Conservation (phyloP, 352 stramenopile species). For the Elongisporangium undulatum region DNA sequence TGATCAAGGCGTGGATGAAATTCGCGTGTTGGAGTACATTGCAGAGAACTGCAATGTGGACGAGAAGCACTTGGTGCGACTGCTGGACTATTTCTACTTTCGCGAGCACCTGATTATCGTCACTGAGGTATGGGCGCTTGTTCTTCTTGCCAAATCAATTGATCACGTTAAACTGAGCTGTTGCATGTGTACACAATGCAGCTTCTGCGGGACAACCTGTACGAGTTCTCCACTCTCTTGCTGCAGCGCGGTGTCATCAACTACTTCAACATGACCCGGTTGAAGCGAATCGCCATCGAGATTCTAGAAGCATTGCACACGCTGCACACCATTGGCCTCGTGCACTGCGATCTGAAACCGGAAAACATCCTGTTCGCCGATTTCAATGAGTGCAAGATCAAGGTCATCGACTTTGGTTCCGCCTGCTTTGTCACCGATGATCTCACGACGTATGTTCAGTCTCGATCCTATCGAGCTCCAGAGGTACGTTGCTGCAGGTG, state of each 20-base stretch:
- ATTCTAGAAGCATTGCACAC: constrained; percentile 89
- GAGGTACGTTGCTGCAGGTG: constrained; percentile 79
- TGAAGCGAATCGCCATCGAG: constrained; percentile 95
- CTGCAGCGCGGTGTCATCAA: constrained; percentile 72
- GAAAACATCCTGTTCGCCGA: constrained; percentile 95
- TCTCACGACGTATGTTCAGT: constrained; percentile 97
- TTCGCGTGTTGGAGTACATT: constrained; percentile 73
- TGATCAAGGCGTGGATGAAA: constrained; percentile 92
- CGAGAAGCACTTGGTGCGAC: constrained; percentile 91
- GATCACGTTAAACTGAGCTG: background rate
- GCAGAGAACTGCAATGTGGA: constrained; percentile 81
- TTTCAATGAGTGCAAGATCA: constrained; percentile 90
- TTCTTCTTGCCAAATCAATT: background rate
- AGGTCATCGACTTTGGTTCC: constrained; percentile 99
- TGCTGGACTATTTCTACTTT: constrained; percentile 95
- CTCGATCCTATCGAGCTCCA: constrained; percentile 95
- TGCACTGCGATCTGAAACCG: constrained; percentile 99
- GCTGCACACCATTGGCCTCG: constrained; percentile 88
- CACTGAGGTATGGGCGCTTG: constrained; percentile 82
- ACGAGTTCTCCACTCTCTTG: constrained; percentile 94
- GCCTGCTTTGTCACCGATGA: constrained; percentile 94
- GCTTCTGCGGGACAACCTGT: constrained; percentile 96
- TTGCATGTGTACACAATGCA: constrained; percentile 22
- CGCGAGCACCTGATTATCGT: constrained; percentile 95
- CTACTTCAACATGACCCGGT: constrained; percentile 93